Percentiles rank a stretch among this genome's conserved stretches.
Conservation (phyloP, 305 asterid genomes). For the Caryopteris hybrid region DNA sequence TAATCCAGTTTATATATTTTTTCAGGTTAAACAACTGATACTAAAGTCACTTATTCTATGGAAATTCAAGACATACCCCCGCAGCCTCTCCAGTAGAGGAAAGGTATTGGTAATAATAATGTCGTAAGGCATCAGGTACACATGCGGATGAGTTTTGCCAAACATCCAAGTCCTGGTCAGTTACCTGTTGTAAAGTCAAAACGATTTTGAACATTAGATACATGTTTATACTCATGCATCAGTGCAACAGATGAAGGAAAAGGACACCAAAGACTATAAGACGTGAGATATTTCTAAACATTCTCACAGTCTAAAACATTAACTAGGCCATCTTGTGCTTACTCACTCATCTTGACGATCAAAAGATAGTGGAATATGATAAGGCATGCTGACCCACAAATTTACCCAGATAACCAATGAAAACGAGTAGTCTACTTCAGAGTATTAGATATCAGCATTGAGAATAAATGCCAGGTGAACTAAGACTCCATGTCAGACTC, state of each 20-base stretch:
- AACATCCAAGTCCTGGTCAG: conserved; percentile 81
- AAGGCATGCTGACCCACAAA: background rate
- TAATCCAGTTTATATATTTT: conserved; percentile 11
- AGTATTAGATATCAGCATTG: background rate
- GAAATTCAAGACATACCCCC: conserved; percentile 50
- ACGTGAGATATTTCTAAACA: conserved; percentile 7
- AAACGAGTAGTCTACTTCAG: conserved; percentile 8
- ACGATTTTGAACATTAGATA: conserved; percentile 6
- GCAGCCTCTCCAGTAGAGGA: conserved; percentile 91
- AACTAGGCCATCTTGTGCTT: conserved; percentile 9
- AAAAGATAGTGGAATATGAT: background rate
- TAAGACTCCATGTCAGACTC: conserved; percentile 4
- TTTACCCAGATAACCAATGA: conserved; percentile 12
- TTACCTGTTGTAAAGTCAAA: conserved; percentile 54
- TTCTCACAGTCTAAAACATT: background rate
- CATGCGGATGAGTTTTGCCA: conserved; percentile 80
- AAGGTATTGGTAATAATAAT: conserved; percentile 86
- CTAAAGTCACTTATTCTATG: conserved; percentile 15
- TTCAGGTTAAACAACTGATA: conserved; percentile 10
- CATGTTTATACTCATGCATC: conserved; percentile 1
- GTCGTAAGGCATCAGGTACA: conserved; percentile 93
- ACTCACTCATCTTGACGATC: background rate
- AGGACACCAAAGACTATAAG: background rate
- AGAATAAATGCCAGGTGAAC: background rate
- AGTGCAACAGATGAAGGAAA: conserved; percentile 16